Evolutionary conservation across 495 filamentous ascomycete genomes (phyloP), one percentile per base, ranked within the genome.

Genomic region (Hamigera avellanea): DNA sequence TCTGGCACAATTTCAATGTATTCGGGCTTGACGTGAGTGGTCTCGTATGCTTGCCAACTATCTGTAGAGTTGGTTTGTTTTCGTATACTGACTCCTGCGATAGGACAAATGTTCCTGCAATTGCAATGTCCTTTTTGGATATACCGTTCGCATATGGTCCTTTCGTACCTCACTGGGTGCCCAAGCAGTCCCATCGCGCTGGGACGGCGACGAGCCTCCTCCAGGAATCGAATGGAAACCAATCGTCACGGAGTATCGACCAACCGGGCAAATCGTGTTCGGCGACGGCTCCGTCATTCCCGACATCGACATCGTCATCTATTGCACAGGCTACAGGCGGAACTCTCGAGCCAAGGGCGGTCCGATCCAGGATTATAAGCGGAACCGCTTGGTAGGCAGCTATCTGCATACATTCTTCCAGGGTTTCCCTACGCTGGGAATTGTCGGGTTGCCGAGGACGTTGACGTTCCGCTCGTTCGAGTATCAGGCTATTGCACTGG

Each of bases 261-360:
- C 48, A 0, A 35, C 34, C n/a, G 61, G 60, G 23, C 29, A 50
- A 7, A 69, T 72, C 30, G 16, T 61, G 2, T 70, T 72, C 38
- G 45, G 42, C 3, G 68, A 72, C 40, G 57, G 45, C 23, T 56
- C 61, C 8, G 28, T 48, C 26, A 42, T 66, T 2, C 42, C 46
- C 27, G 59, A 59, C 31, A 45, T 72, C 26, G 66, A 70, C 32
- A 35, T 48, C 1, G 56, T 72, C 10, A 60, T 70, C 26, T 72
- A 72, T 46, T 64, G 57, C 40, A 70, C 68, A 1, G 68, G 68
- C 0, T 72, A 72, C 43, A 52, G 54, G 29, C 69, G 66, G 67
- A 64, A 68, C 40, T 26, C 13, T n/a, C 36, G 41, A 2, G 42
- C 45, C 1, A 66, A 64, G 37, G 67, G 64, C 4, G 34, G 43